phyloP scores from a whole-genome alignment of 192 early-diverging fungal species.

The Linderina pennispora region DNA sequence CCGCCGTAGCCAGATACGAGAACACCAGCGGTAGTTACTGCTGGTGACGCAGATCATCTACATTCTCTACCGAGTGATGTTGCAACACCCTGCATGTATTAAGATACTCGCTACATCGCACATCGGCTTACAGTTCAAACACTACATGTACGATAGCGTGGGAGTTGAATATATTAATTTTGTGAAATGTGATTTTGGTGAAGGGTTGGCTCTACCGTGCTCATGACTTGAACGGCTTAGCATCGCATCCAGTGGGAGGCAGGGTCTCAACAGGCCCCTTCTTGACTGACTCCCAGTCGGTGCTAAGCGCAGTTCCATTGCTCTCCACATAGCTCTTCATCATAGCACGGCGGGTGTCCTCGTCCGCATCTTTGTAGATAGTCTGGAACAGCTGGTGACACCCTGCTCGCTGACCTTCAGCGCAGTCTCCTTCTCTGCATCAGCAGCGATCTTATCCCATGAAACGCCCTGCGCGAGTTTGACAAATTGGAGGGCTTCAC shows the following conservation, averaged over 20 bases:
- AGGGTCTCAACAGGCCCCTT: constrained; percentile 77
- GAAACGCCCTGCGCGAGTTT: constrained; percentile 56
- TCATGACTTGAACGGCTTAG: constrained; percentile 58
- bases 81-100: no score
- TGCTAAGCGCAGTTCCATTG: constrained; percentile 89
- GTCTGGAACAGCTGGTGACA: constrained; percentile 84
- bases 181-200: no score
- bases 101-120: no score
- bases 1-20: no score
- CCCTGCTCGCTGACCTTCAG: constrained; percentile 88
- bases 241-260: constrained; percentile 90
- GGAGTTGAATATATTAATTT: no score
- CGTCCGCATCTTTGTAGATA: constrained; percentile 86
- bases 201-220: no score
- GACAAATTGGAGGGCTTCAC: constrained; percentile 43
- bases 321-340: constrained; percentile 96
- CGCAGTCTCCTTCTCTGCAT: constrained; percentile 66
- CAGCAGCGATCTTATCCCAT: constrained; percentile 77
- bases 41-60: no score
- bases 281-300: constrained; percentile 92
- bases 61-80: no score
- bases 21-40: no score
- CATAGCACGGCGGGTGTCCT: constrained; percentile 89
- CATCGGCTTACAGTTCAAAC: no score
- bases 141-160: no score